These are phyloP conservation scores for Suhomyces coccinellae DNA, from an alignment of 1,139 yeast species.

Conservation along the genomic window DNA sequence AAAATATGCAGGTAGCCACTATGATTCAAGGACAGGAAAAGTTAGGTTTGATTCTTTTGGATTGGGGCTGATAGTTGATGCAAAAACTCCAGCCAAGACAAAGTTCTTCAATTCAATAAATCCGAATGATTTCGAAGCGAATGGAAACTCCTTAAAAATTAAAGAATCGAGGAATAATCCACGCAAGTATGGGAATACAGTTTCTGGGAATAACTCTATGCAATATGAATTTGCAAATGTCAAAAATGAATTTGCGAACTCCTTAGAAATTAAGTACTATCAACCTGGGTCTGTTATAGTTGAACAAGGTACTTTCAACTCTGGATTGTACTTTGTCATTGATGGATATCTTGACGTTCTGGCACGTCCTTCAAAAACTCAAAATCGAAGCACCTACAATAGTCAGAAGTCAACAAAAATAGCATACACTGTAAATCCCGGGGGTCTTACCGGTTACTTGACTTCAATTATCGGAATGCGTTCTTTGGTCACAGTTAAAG, in stretches of 20 bases:
- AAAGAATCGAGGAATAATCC: neutral
- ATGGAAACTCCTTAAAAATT: neutral
- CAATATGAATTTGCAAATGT: slow-evolving; percentile 39
- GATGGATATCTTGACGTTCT: slow-evolving; percentile 73
- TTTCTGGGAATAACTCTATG: neutral
- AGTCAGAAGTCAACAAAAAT: slow-evolving; percentile 29
- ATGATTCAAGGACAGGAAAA: slow-evolving; percentile 24
- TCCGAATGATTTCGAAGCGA: slow-evolving; percentile 18
- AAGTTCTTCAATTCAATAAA: slow-evolving; percentile 34
- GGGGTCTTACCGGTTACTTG: slow-evolving; percentile 87
- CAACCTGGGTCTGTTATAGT: slow-evolving; percentile 58
- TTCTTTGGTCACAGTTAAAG: slow-evolving; percentile 67
- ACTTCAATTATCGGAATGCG: slow-evolving; percentile 79
- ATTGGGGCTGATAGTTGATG: slow-evolving; percentile 13
- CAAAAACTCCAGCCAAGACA: slow-evolving; percentile 15
- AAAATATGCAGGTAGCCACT: slow-evolving; percentile 10
- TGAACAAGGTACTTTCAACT: slow-evolving; percentile 61
- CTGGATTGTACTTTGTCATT: slow-evolving; percentile 78
- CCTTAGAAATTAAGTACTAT: slow-evolving; percentile 56
- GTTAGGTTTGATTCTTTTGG: slow-evolving; percentile 24
- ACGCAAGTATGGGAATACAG: neutral
- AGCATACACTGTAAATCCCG: slow-evolving; percentile 64
- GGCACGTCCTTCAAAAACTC: slow-evolving; percentile 20
- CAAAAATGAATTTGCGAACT: slow-evolving; percentile 64
- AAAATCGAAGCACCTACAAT: slow-evolving; percentile 20